Evolutionary conservation across 345 rosid genomes (phyloP).

Genomic region (Hypericum perforatum): DNA sequence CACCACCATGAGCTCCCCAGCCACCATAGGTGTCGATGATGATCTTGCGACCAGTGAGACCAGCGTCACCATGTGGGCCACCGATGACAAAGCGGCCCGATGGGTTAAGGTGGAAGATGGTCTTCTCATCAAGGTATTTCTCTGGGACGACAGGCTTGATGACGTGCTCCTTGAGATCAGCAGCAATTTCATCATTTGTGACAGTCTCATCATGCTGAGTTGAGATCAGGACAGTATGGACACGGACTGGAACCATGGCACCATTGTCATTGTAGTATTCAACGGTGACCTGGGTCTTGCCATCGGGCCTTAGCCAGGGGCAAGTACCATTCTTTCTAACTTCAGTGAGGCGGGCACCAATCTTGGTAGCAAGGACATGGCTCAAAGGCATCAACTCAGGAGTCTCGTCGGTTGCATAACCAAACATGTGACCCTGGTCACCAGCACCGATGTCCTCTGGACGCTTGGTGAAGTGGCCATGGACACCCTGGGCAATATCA

Average conservation of each 20-base stretch:
- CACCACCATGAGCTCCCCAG: constrained; percentile 33
- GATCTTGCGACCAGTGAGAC: constrained; percentile 30
- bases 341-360: constrained; percentile 26
- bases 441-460: constrained; percentile 32
- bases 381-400: constrained; percentile 28
- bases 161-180: constrained; percentile 32
- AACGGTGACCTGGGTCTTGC: constrained; percentile 29
- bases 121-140: constrained; percentile 33
- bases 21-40: constrained; percentile 32
- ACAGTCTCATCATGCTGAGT: constrained; percentile 33
- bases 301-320: constrained; percentile 28
- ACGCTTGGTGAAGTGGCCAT: constrained; percentile 32
- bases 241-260: constrained; percentile 30
- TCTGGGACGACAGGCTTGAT: constrained; percentile 29
- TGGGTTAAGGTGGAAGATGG: constrained; percentile 34
- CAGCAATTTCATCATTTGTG: constrained; percentile 27
- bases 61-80: constrained; percentile 32
- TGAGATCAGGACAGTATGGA: constrained; percentile 32
- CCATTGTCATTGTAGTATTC: constrained; percentile 27
- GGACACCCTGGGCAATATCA: constrained; percentile 32
- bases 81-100: constrained; percentile 30
- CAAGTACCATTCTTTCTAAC: constrained; percentile 31
- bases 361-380: constrained; percentile 31
- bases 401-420: constrained; percentile 30
- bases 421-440: constrained; percentile 34